These are phyloP conservation scores for Pulveroboletus sp. DNA, from an alignment of 768 basidiomycete genomes.

Conservation along the genomic window DNA sequence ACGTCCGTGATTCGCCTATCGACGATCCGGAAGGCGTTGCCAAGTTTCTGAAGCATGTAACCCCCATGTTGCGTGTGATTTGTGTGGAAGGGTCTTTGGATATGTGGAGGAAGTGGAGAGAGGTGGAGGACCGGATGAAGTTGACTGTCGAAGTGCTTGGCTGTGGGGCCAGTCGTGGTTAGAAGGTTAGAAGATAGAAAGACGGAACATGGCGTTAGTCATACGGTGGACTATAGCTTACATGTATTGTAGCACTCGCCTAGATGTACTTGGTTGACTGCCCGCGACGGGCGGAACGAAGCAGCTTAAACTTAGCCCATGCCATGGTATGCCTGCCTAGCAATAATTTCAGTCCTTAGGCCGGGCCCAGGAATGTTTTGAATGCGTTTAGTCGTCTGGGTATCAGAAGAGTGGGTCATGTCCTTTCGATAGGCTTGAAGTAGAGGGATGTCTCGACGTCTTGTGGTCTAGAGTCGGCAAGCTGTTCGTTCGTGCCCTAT, in stretches of 20 bases:
- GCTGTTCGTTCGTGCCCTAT: too few relatives aligned
- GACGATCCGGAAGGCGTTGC: constrained; percentile 23
- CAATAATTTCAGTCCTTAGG: too few relatives aligned
- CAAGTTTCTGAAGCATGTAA: constrained; percentile 19
- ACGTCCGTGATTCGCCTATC: constrained; percentile 27
- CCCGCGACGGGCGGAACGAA: neutral
- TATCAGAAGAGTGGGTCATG: too few relatives aligned
- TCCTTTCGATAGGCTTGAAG: too few relatives aligned
- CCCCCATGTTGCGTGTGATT: constrained; percentile 23
- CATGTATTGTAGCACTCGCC: neutral
- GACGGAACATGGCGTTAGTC: too few relatives aligned
- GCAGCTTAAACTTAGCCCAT: neutral
- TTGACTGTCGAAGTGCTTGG: neutral
- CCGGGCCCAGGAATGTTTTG: too few relatives aligned
- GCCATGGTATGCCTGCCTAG: neutral
- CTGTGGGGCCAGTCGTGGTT: too few relatives aligned
- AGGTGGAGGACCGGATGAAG: constrained; percentile 22
- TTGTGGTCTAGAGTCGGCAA: too few relatives aligned
- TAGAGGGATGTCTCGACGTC: too few relatives aligned
- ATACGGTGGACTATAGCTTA: neutral
- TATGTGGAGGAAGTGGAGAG: constrained; percentile 27
- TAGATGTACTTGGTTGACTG: neutral
- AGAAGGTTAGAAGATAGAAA: too few relatives aligned
- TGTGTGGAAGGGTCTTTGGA: constrained; percentile 25
- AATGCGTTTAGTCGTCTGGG: neutral